These are phyloP conservation scores for Arctium lappa DNA, from an alignment of 129 eudicot species.

Conservation along the genomic window DNA sequence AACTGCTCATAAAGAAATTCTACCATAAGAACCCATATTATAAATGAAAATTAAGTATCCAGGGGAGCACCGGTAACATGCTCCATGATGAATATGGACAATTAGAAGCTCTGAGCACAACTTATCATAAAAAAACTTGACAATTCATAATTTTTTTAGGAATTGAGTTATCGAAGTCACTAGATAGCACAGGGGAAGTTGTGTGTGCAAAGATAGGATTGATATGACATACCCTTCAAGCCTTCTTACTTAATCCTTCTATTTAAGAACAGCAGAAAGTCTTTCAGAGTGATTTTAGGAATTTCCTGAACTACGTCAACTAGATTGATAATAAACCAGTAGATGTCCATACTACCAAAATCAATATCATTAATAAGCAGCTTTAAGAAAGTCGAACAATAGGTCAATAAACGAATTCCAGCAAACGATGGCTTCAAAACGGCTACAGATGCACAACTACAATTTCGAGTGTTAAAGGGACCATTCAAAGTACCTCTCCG, in stretches of 20 bases:
- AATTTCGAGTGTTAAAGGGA: neutral
- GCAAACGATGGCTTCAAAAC: neutral
- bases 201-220: neutral
- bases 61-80: neutral
- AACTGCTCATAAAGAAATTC: neutral
- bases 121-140: neutral
- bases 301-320: neutral
- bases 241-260: neutral
- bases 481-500: conserved; percentile 68
- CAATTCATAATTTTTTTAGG: neutral
- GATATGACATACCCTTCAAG: neutral
- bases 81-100: neutral
- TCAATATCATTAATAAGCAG: neutral
- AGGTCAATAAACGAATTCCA: neutral
- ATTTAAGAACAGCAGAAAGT: neutral
- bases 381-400: neutral
- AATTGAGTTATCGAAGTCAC: neutral
- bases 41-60: neutral
- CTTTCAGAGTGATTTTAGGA: neutral
- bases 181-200: neutral
- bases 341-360: neutral
- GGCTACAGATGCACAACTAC: conserved; percentile 10
- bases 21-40: neutral
- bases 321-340: neutral
- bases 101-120: neutral